Evolutionary conservation across 495 filamentous ascomycete genomes (phyloP), one percentile per base, ranked within the genome.

Genomic region (Achaetomiella virescens): DNA sequence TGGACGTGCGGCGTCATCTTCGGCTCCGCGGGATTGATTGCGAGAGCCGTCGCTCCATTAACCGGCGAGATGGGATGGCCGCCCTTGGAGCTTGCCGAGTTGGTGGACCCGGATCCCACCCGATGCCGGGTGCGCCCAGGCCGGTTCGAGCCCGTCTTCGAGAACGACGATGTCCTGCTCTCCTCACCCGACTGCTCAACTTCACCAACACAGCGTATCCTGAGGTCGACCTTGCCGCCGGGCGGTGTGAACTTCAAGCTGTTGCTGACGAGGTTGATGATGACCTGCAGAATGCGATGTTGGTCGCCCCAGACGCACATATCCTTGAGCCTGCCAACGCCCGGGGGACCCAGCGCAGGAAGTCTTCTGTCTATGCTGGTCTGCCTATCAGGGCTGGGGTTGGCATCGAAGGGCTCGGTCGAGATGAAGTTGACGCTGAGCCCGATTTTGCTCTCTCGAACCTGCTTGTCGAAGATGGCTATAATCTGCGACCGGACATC

Each of bases 201-300:
- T 59, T 87, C 83, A 22, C 84, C 84, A 3, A 83, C 55, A 57
- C 89, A 91, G 52, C 78, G 82, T 54, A 96, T 90, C 12, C 82
- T 79, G 27, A 95, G 79, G 15, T 82, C 74, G 2, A 95, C 85
- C 40, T 75, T 81, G 10, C 91, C 90, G 8, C 84, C 81, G 38
- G 84, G 72, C 0, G 90, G 90, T 2, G 91, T 97, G 63, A 97
- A 97, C 65, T 97, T 97, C 14, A 96, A 74, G 63, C 86, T 89
- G 70, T 97, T 97, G 71, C 86, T 89, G 38, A 96, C 89, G 14
- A 97, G 77, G 64, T 97, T 97, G 73, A 96, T 95, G 43, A 96
- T 79, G 27, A 95, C 86, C 63, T 96, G 90, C 12, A 95, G 70
- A 29, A 96, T 90, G 25, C 91, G 78, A 61, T 95, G 88, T 58